Percentiles rank a stretch among this genome's conserved stretches.
Conservation (phyloP, 768 basidiomycete species). For the Cystofilobasidium macerans region DNA sequence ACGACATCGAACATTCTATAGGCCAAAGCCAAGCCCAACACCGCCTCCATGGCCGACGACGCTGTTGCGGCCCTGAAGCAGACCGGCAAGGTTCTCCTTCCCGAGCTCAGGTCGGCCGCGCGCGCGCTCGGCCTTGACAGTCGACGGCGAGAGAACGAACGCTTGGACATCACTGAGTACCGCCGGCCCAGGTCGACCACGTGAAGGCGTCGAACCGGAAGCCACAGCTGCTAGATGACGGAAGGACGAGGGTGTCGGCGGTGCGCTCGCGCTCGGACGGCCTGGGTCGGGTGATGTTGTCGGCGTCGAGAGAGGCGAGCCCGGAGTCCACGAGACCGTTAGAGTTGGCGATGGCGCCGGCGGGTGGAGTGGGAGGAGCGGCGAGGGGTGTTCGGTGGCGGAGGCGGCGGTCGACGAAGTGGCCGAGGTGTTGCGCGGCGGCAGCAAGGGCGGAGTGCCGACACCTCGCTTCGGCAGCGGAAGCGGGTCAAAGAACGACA, state of each 20-base stretch:
- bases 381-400: background rate
- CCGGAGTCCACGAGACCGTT: background rate
- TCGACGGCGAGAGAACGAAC: background rate
- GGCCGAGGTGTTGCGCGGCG: background rate
- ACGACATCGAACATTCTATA: too few relatives aligned
- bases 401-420: background rate
- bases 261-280: too few relatives aligned
- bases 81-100: too few relatives aligned
- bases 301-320: background rate
- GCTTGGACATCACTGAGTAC: background rate
- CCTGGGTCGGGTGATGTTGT: background rate
- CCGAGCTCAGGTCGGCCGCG: too few relatives aligned
- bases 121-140: background rate
- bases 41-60: too few relatives aligned
- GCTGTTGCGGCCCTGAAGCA: background rate
- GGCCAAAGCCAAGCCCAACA: background rate
- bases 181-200: background rate
- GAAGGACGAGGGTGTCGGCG: too few relatives aligned
- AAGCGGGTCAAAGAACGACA: background rate
- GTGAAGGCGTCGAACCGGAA: background rate
- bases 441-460: background rate
- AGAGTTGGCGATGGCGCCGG: background rate
- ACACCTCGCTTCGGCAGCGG: background rate
- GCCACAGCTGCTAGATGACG: too few relatives aligned
- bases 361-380: background rate